Conservation (phyloP, 2,329 filamentous ascomycete species). For the Colletotrichum sp. region DNA sequence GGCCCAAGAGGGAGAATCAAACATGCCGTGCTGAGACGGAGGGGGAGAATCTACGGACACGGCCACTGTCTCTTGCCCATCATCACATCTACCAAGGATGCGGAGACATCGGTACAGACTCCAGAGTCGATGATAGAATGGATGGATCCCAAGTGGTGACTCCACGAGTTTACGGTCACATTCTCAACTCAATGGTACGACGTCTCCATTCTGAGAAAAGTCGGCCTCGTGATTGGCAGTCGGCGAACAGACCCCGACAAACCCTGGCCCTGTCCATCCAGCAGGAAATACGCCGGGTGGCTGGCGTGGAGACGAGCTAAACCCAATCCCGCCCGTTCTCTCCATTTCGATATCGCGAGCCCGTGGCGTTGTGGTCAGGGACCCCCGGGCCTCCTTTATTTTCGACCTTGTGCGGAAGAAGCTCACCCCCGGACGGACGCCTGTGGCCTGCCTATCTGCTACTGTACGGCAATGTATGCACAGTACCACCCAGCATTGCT, state of each 20-base stretch:
- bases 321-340: conserved; percentile 13
- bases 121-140: background rate
- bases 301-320: conserved; percentile 20
- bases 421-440: background rate
- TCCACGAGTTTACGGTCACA: background rate
- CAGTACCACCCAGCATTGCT: background rate
- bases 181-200: conserved; percentile 3
- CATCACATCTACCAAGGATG: background rate
- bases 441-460: background rate
- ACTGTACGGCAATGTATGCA: background rate
- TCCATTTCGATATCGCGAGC: conserved; percentile 13
- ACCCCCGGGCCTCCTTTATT: conserved; percentile 21
- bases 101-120: background rate
- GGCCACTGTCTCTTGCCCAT: background rate
- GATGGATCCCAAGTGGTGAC: background rate
- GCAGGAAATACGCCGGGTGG: conserved; percentile 22
- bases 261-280: background rate
- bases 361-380: conserved; percentile 5
- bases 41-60: background rate
- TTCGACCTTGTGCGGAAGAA: conserved; percentile 3
- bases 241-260: background rate
- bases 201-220: background rate
- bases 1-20: background rate
- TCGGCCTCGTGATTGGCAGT: conserved; percentile 13
- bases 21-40: background rate